Conservation (phyloP, 768 basidiomycete genomes). For the Rhizopogon vinicolor region DNA sequence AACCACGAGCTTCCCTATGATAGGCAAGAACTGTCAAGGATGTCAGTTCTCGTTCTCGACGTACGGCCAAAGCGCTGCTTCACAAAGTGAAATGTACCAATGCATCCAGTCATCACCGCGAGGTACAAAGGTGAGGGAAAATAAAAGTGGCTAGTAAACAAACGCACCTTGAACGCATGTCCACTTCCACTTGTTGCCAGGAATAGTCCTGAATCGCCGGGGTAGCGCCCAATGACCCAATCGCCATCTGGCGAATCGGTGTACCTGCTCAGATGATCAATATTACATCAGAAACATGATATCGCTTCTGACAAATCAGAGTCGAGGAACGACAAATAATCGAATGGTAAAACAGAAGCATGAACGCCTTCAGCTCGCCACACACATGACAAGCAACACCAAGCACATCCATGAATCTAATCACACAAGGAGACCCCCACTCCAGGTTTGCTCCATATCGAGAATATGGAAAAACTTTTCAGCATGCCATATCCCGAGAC, state of each 20-base stretch:
- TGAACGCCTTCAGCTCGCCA: not conserved
- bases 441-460: not conserved
- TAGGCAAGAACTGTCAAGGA: constrained; percentile 73
- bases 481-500: not conserved
- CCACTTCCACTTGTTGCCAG: constrained; percentile 88
- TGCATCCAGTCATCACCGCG: not conserved
- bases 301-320: not conserved
- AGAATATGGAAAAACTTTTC: not conserved
- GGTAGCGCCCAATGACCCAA: constrained; percentile 83
- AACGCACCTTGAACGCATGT: constrained; percentile 75
- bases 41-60: not conserved
- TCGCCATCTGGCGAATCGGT: constrained; percentile 82
- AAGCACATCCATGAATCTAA: not conserved
- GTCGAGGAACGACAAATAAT: not conserved
- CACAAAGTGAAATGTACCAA: not conserved
- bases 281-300: not conserved
- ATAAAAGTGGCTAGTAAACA: not conserved
- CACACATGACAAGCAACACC: not conserved
- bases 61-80: not conserved
- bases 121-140: not conserved
- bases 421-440: not conserved
- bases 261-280: constrained; percentile 53
- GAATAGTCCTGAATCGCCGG: constrained; percentile 53
- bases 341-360: not conserved
- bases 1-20: constrained; percentile 72